Base-by-base conservation (phyloP, 345 rosid species). In the Eucalyptus erythrocorys region DNA sequence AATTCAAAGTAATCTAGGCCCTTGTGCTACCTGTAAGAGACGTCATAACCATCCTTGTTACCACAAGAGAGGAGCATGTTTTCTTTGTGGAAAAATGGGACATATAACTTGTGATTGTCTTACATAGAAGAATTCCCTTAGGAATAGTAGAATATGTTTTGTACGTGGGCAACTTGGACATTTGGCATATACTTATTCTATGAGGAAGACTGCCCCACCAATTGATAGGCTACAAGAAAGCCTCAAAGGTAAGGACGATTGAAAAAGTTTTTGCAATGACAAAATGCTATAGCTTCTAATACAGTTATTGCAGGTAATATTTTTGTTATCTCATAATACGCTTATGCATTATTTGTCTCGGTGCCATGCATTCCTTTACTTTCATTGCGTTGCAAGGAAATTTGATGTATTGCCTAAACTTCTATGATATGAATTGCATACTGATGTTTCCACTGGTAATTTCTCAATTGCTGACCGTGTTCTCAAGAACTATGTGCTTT, bases 401-500 rank as follows among this genome's bases (percentile, higher is more conserved):
- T 9, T 53, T 4, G 5, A 53, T 22, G 27, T 22, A 9, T 1
- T 53, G 11, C 59, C 27, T 53, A 19, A 8, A 12, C 11, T 22
- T 22, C 5, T 9, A 8, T 21, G 22, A 22, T 22, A 53, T 53
- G 27, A 22, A 53, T 7, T 53, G 59, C 27, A 53, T 4, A 22
- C 0, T 53, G 2, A 53, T 53, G 2, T 0, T 53, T 22, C 11
- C 11, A 8, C 2, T 53, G 4, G 53, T 50, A 17, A 50, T 50
- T 50, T 50, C 53, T 50, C 17, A 0, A 50, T 50, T 50, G 22
- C 1, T 3, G 0, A 50, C 0, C 2, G 2, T 50, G 55, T 50
- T 50, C 3, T 50, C 55, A 50, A 50, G 22, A 50, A 50, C 0
- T 1, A 2, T 50, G 3, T 50, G 55, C 55, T 50, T 0, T 0